Conservation (phyloP, 768 basidiomycete species). For the Boletellus ananas region DNA sequence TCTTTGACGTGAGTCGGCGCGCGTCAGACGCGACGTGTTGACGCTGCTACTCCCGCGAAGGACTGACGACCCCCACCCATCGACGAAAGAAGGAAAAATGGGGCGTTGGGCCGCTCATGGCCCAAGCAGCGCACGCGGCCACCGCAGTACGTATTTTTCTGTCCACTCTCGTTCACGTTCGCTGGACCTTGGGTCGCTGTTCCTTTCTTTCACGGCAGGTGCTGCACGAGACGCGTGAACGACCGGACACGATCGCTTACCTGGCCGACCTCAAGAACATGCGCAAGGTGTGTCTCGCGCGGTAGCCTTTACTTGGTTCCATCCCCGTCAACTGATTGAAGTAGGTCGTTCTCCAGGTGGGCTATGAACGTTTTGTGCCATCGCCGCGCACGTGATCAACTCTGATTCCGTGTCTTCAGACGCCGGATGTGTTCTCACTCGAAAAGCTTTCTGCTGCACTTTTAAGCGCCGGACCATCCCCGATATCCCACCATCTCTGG, state of each 20-base stretch:
- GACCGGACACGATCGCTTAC: conserved; percentile 37
- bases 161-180: neutral
- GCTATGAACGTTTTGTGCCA: neutral
- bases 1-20: conserved; percentile 36
- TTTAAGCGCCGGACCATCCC: conserved; percentile 14
- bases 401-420: conserved; percentile 19
- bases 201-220: conserved; percentile 24
- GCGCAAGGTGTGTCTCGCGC: conserved; percentile 34
- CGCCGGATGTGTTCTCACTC: conserved; percentile 31
- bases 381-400: neutral
- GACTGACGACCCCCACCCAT: neutral
- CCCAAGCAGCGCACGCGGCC: conserved; percentile 42
- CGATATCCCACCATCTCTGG: conserved; percentile 40
- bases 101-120: conserved; percentile 44
- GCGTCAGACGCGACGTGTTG: neutral
- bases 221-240: conserved; percentile 37
- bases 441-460: conserved; percentile 32
- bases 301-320: no score
- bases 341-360: conserved; percentile 41
- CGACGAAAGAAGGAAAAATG: conserved; percentile 36
- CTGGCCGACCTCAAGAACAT: conserved; percentile 37
- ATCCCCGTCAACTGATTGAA: no score
- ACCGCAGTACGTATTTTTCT: conserved; percentile 30
- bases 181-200: no score
- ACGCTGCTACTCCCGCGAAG: neutral